Conservation (phyloP, 2,329 filamentous ascomycete species). For the Berkeleyomyces rouxiae region DNA sequence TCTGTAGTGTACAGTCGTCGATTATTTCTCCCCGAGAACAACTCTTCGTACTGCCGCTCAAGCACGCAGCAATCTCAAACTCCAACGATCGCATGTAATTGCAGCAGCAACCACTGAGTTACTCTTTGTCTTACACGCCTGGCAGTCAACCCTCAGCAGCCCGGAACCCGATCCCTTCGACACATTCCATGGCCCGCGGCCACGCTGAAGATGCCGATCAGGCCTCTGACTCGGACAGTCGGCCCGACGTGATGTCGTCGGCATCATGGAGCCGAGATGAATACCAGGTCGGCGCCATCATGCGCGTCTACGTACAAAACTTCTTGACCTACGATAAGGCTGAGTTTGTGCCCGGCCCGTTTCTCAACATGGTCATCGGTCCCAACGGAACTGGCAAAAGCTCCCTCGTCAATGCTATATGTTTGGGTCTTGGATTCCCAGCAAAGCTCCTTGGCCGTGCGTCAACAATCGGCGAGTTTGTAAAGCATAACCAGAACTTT, state of each 20-base stretch:
- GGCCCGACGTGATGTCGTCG: background rate
- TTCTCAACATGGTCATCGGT: constrained; percentile 94
- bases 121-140: background rate
- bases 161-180: background rate
- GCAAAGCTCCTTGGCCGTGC: constrained; percentile 73
- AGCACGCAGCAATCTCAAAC: background rate
- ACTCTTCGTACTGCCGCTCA: background rate
- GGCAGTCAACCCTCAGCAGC: background rate
- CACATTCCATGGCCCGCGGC: background rate
- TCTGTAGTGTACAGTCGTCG: too few relatives aligned
- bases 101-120: background rate
- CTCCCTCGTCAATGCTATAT: constrained; percentile 92
- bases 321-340: constrained; percentile 92
- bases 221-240: constrained; percentile 12
- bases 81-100: background rate
- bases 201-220: background rate
- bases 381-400: constrained; percentile 99
- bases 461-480: constrained; percentile 71
- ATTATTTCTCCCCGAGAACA: too few relatives aligned
- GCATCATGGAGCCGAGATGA: constrained; percentile 17
- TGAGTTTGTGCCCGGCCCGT: constrained; percentile 80
- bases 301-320: constrained; percentile 69
- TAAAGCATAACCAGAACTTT: constrained; percentile 69
- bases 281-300: constrained; percentile 66
- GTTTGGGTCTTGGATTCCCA: constrained; percentile 73